Base-by-base conservation (phyloP, 2,329 filamentous ascomycete species). In the Aspergillus chevalieri region DNA sequence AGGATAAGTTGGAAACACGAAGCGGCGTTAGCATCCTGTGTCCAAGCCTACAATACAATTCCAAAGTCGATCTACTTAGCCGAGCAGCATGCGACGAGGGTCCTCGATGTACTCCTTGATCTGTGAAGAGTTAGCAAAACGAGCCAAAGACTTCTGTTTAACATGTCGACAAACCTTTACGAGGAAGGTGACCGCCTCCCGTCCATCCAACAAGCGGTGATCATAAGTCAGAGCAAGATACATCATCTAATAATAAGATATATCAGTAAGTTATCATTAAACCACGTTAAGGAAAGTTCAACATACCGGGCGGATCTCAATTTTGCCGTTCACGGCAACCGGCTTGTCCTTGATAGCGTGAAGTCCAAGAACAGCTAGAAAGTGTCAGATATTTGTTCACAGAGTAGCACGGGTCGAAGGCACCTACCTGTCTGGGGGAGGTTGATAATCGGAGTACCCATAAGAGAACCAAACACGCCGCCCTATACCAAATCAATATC, bases 361-460 rank as follows among this genome's bases (percentile, higher is more conserved):
- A 19, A 96, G 84, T 57, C 92, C 92, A 51, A 96, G 81, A 8
- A 96, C 91, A 50, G 89, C 81, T 67, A 59, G 39, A 45, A 51
- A 49, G 38, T 38, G 51, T 64, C 57, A 65, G 62, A 34, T 43
- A 22, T 10, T 42, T 39, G 26, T 30, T 12, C 49, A 48, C 49
- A 47, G 38, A 34, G 34, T 36, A 17, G 15, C 8, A 17, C 19
- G 44, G 41, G 9, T 10, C 6, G 22, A 43, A 19, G n/a, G 46
- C 28, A 48, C 69, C 56, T 55, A 75, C 74, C 87, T 52, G 87
- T 92, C 69, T 97, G 92, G 12, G 92, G 92, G 44, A 95, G 78
- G 74, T 98, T 98, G 78, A 98, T 97, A 68, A 98, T 97, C 8
- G 93, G 93, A 0, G 93, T 98, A 46, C 93, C 93, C 87, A 95